These are phyloP conservation scores for Sphenostylis stenocarpa DNA, from an alignment of 306 rosid genomes.

Conservation along the genomic window DNA sequence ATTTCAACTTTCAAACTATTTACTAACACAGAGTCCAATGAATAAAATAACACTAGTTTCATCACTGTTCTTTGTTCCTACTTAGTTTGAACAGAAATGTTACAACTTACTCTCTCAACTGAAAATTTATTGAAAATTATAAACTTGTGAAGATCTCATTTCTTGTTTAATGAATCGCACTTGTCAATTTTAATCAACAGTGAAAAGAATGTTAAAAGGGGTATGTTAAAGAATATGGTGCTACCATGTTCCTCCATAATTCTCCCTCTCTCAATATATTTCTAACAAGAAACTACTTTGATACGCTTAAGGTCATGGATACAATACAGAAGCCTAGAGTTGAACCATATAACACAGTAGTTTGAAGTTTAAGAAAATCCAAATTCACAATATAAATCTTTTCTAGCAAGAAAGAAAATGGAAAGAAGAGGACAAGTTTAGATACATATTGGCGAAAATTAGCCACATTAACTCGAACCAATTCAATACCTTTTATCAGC, in stretches of 20 bases:
- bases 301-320: not conserved
- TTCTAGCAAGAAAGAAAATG: not conserved
- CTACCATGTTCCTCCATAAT: not conserved
- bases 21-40: not conserved
- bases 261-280: not conserved
- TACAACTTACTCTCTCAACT: not conserved
- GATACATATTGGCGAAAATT: not conserved
- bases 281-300: not conserved
- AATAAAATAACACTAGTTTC: not conserved
- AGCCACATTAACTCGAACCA: not conserved
- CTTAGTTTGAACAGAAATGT: not conserved
- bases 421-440: not conserved
- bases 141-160: not conserved
- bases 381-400: not conserved
- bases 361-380: not conserved
- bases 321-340: slow-evolving; percentile 4
- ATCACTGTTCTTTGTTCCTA: not conserved
- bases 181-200: not conserved
- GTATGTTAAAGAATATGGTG: not conserved
- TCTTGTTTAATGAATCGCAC: not conserved
- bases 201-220: not conserved
- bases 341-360: not conserved
- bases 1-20: not conserved
- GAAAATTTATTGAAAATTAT: not conserved
- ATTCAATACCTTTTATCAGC: no score